Evolutionary conservation across 495 filamentous ascomycete species (phyloP), one percentile per base, ranked within the genome.

Genomic region (Podospora sp.): DNA sequence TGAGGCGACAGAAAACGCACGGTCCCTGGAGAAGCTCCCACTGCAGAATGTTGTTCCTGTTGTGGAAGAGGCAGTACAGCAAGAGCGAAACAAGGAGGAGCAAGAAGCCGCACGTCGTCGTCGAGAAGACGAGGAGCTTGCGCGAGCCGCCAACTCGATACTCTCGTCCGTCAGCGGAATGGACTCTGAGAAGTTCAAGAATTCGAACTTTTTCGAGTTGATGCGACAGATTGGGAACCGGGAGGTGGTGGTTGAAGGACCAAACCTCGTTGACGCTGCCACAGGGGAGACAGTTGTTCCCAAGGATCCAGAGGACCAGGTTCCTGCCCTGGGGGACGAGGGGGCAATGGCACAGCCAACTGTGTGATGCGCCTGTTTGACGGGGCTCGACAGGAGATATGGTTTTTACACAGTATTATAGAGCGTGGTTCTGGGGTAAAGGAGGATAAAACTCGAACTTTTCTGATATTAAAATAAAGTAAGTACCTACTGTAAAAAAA

Each of bases 181-280:
- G 64, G 51, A 72, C 33, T 76, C 75, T 0, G 74, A 78, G 9
- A 83, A 82, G 64, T 82, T 83, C 65, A 78, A 75, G 59, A 76
- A 80, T 29, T 83, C 81, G 8, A 68, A 70, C 16, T 83, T 83
- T 56, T 50, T 83, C 0, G 66, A 74, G 46, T 69, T 83, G 25
- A 82, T 83, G 81, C 75, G 77, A 27, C 75, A 74, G 40, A 77
- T 83, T 36, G 78, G 73, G 6, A 72, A 75, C 59, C 61, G 62
- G 29, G 73, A 83, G 60, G 68, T 83, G 14, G 76, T 78, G 3
- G 76, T 82, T 6, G 70, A 79, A 1, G 77, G 76, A 35, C 73
- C 78, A 36, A 64, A 73, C 60, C 69, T 83, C 6, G 77, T 83
- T 8, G 73, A 82, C 4, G 60, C 70, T 26, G 53, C 58, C 0